These are phyloP conservation scores for Chenopodium album DNA, from an alignment of 148 eudicot genomes.

Conservation along the genomic window DNA sequence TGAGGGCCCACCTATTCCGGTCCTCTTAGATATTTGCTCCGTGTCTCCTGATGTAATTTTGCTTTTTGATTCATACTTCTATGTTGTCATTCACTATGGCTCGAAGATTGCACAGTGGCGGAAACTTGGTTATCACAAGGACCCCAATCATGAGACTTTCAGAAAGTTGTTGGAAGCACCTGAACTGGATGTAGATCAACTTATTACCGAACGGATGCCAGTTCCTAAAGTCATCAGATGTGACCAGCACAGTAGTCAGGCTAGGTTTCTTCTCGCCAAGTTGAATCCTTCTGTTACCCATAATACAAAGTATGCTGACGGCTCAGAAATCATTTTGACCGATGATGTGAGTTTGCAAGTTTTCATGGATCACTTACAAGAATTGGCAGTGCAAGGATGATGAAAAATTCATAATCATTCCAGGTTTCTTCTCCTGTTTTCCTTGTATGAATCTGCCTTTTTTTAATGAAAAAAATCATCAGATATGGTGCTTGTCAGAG, in stretches of 20 bases:
- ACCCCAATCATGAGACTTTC: constrained; percentile 78
- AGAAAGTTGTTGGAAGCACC: constrained; percentile 81
- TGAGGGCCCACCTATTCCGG: constrained; percentile 90
- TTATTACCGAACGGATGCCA: constrained; percentile 73
- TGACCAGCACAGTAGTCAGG: constrained; percentile 95
- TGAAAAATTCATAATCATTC: constrained; percentile 14
- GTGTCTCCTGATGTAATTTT: constrained; percentile 82
- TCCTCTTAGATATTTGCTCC: constrained; percentile 80
- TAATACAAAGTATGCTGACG: constrained; percentile 58
- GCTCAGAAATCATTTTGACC: constrained; percentile 73
- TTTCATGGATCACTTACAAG: constrained; percentile 86
- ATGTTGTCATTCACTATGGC: constrained; percentile 86
- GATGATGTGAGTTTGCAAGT: constrained; percentile 95
- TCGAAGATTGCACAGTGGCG: constrained; percentile 87
- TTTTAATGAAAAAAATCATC: neutral
- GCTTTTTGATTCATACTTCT: constrained; percentile 87
- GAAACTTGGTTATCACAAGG: constrained; percentile 80
- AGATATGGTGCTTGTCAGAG: neutral
- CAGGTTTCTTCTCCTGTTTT: constrained; percentile 19
- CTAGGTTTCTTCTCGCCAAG: constrained; percentile 94
- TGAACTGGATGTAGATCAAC: constrained; percentile 76
- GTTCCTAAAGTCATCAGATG: constrained; percentile 80
- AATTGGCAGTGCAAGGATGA: constrained; percentile 84
- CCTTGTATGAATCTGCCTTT: neutral
- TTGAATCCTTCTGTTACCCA: constrained; percentile 94